A percentile compares a stretch with the other conserved stretches of the same genome.
phyloP scores from a whole-genome alignment of 2,329 filamentous ascomycete species.

The Aspergillus japonicus region DNA sequence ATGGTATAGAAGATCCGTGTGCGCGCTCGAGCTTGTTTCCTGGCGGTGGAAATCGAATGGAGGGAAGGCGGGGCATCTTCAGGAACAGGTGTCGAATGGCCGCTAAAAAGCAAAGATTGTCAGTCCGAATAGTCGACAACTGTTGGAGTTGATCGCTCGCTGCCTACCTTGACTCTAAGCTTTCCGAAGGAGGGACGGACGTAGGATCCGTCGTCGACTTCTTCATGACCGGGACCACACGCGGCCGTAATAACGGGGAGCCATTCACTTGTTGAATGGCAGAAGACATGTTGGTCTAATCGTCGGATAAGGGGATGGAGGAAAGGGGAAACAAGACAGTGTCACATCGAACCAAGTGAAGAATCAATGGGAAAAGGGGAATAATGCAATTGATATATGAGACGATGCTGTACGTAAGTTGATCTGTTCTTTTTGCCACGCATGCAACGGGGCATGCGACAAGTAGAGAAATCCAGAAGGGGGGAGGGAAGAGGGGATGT shows the following conservation, averaged over 20 bases:
- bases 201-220: conserved; percentile 27
- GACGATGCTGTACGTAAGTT: not conserved
- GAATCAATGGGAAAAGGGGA: not conserved
- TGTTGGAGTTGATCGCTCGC: too few relatives aligned
- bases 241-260: conserved; percentile 32
- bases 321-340: not conserved
- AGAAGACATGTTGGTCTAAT: conserved; percentile 29
- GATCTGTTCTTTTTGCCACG: not conserved
- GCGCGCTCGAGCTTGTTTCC: conserved; percentile 78
- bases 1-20: conserved; percentile 89
- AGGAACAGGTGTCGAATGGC: conserved; percentile 77
- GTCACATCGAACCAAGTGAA: conserved; percentile 20
- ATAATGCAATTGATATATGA: conserved; percentile 3
- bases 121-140: not conserved
- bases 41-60: conserved; percentile 78
- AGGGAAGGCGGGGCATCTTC: conserved; percentile 90
- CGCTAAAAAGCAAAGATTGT: conserved; percentile 52
- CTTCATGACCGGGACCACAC: conserved; percentile 30
- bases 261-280: conserved; percentile 27
- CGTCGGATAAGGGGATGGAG: conserved; percentile 9
- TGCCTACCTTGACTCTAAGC: conserved; percentile 38
- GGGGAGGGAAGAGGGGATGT: not conserved
- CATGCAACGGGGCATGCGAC: not conserved
- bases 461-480: not conserved
- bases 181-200: conserved; percentile 29